Percentiles rank a stretch among this genome's conserved stretches.
These are phyloP conservation scores for Paraphaeosphaeria sporulosa DNA, from an alignment of 2,329 filamentous ascomycete species.

Conservation along the genomic window DNA sequence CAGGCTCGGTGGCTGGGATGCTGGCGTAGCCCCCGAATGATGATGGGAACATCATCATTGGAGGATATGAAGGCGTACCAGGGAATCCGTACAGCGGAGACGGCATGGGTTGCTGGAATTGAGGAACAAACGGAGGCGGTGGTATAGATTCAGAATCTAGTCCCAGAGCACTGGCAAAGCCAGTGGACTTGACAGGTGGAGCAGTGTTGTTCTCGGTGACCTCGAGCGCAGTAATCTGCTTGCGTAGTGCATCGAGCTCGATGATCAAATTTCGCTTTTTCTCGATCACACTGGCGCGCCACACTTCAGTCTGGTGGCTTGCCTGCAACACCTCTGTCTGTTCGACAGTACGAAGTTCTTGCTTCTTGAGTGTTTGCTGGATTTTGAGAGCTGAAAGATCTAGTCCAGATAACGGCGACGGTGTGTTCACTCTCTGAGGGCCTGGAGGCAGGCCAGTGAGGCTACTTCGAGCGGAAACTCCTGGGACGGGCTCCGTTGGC, in stretches of 20 bases:
- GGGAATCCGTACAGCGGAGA: slow-evolving; percentile 36
- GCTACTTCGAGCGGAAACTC: slow-evolving; percentile 19
- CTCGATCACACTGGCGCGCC: slow-evolving; percentile 44
- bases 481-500: slow-evolving; percentile 12
- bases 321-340: slow-evolving; percentile 47
- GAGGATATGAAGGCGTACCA: slow-evolving; percentile 29
- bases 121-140: slow-evolving; percentile 29
- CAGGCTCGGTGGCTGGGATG: slow-evolving; percentile 28
- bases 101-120: slow-evolving; percentile 34
- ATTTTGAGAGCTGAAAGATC: slow-evolving; percentile 37
- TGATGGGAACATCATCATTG: slow-evolving; percentile 39
- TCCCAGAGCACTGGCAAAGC: slow-evolving; percentile 20
- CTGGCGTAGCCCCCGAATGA: slow-evolving; percentile 29
- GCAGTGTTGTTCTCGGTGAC: slow-evolving; percentile 21
- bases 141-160: slow-evolving; percentile 14
- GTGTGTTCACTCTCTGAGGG: slow-evolving; percentile 27
- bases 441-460: slow-evolving; percentile 20
- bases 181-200: slow-evolving; percentile 16
- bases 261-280: slow-evolving; percentile 47
- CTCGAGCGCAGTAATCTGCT: slow-evolving; percentile 42
- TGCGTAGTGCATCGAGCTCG: slow-evolving; percentile 46
- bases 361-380: slow-evolving; percentile 40
- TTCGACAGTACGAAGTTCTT: slow-evolving; percentile 45
- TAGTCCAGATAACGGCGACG: slow-evolving; percentile 31
- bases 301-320: slow-evolving; percentile 39